A percentile compares a stretch with the other conserved stretches of the same genome.
phyloP scores from a whole-genome alignment of 176 grass and related monocot genomes.

The Aegilops speltoides region DNA sequence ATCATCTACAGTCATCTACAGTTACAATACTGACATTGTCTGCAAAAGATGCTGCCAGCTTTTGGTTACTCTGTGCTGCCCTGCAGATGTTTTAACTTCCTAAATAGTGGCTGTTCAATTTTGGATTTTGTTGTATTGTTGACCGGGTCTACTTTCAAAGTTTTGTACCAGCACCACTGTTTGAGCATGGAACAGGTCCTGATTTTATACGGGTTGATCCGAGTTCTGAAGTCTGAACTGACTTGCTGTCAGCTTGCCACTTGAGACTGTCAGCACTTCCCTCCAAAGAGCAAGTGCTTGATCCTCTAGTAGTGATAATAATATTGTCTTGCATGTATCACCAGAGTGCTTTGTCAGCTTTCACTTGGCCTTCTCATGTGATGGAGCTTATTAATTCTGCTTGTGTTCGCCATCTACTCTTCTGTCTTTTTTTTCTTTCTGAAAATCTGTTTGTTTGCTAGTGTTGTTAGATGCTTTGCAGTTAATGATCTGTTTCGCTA shows the following conservation, averaged over 20 bases:
- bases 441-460: constrained; percentile 10
- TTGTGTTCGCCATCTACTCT: neutral
- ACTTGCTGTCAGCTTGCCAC: neutral
- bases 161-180: neutral
- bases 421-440: too few relatives aligned
- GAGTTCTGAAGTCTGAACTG: neutral
- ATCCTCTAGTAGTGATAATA: neutral
- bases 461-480: neutral
- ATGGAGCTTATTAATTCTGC: constrained; percentile 11
- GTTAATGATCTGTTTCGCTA: constrained; percentile 4
- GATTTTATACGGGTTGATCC: neutral
- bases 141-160: neutral
- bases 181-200: neutral
- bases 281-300: neutral
- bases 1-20: neutral
- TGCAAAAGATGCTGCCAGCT: constrained; percentile 6
- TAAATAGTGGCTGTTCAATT: neutral
- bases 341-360: constrained; percentile 23
- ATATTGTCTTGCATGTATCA: constrained; percentile 4
- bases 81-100: neutral
- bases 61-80: neutral
- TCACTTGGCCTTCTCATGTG: neutral
- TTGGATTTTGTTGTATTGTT: neutral
- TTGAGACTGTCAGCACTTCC: constrained; percentile 2
- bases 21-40: constrained; percentile 7